Conservation (phyloP, 352 stramenopile genomes). For the Plasmopara halstedii region DNA sequence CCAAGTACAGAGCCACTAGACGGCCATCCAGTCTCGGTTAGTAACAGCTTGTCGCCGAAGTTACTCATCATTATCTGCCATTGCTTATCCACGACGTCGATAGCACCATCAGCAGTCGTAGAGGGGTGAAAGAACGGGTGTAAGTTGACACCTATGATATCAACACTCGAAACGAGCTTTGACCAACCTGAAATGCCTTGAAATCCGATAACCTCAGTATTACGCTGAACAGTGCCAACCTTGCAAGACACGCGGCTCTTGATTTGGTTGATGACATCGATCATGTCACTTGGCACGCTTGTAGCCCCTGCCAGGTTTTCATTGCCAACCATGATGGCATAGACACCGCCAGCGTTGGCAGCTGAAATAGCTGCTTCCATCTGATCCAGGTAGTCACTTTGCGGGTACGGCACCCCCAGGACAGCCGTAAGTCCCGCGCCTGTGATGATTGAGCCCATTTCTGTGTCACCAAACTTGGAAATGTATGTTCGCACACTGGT, state of each 20-base stretch:
- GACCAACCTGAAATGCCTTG: constrained; percentile 24
- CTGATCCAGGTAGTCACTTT: constrained; percentile 35
- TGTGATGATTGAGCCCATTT: constrained; percentile 47
- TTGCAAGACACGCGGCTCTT: constrained; percentile 43
- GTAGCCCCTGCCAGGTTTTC: constrained; percentile 39
- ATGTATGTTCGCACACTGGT: constrained; percentile 65
- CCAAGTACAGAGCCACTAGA: constrained; percentile 22
- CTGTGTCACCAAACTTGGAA: constrained; percentile 36
- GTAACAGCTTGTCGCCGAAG: constrained; percentile 41
- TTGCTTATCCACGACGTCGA: constrained; percentile 41
- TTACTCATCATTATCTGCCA: constrained; percentile 39
- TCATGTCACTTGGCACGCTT: constrained; percentile 32
- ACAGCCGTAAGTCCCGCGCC: constrained; percentile 35
- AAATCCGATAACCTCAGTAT: constrained; percentile 44
- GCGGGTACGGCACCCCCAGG: constrained; percentile 42
- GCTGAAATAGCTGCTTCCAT: constrained; percentile 31
- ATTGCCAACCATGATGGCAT: constrained; percentile 61
- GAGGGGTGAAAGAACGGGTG: constrained; percentile 51
- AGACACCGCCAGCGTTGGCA: constrained; percentile 34
- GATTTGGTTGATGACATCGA: constrained; percentile 42
- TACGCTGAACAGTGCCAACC: constrained; percentile 62
- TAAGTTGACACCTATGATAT: constrained; percentile 49
- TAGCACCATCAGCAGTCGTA: constrained; percentile 24
- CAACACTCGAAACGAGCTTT: constrained; percentile 30
- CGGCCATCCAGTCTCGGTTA: constrained; percentile 52